A percentile compares a stretch with the other conserved stretches of the same genome.
Evolutionary conservation across 345 rosid species (phyloP).

Genomic region (Pelargonium nanum): DNA sequence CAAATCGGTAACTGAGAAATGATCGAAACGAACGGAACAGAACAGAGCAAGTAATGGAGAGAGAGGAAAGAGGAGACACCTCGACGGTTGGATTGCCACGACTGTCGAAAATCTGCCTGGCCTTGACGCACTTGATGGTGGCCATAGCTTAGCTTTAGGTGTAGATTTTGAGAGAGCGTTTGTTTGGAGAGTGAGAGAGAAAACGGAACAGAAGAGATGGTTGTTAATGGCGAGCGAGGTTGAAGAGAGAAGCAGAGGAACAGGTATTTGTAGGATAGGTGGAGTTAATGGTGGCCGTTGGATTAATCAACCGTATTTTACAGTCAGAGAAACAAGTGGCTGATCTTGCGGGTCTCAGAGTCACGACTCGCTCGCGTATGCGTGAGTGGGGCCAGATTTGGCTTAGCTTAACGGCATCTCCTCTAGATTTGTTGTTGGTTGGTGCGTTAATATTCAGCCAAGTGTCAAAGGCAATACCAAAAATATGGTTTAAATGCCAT

Average conservation of each 20-base stretch:
- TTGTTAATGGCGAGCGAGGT: neutral
- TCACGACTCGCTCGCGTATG: neutral
- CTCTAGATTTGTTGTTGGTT: too few species aligned
- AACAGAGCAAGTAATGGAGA: neutral
- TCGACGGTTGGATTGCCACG: slow-evolving; percentile 72
- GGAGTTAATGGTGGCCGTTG: neutral
- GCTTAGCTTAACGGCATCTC: too few species aligned
- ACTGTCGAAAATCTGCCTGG: slow-evolving; percentile 74
- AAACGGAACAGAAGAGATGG: neutral
- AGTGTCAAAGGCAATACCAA: too few species aligned
- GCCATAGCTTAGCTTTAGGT: slow-evolving; percentile 12
- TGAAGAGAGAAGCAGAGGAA: neutral
- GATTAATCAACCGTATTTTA: neutral
- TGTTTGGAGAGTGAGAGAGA: neutral
- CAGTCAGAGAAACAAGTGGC: neutral
- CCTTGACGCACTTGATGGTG: slow-evolving; percentile 28
- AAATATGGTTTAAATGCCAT: too few species aligned
- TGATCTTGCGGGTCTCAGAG: neutral
- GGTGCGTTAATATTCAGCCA: too few species aligned
- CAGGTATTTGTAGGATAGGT: neutral
- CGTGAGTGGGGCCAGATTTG: neutral
- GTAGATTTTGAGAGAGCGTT: slow-evolving; percentile 7
- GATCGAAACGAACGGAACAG: neutral
- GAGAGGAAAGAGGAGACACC: slow-evolving; percentile 20
- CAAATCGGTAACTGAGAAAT: neutral